Base-by-base conservation (phyloP, 148 eudicot genomes). In the Vaccinium myrtillus region DNA sequence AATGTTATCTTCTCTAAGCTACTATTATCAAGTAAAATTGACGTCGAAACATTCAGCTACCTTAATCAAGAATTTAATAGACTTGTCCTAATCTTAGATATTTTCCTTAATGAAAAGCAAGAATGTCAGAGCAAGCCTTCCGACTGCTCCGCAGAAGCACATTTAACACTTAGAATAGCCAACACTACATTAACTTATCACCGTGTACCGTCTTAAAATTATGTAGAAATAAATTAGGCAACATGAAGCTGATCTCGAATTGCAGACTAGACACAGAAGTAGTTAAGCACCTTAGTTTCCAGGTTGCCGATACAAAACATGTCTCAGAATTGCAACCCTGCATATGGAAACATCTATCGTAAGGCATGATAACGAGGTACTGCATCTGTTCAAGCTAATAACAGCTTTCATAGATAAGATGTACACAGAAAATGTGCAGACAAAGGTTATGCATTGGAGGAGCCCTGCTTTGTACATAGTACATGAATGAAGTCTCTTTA, bases 211-310 rank as follows among this genome's bases (percentile, higher is more conserved):
- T 43, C 75, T 7, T 48, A 65, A 46, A 39, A 65, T n/a, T 16
- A 13, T 18, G 32, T 1, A 51, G 53, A 54, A 73, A 53, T 43
- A 80, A 61, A 3, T 19, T 25, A n/a, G 56, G 25, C 32, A 82
- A 71, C 78, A 71, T 55, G 79, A 77, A 25, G 21, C 23, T 51
- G 43, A 81, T 61, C 74, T 81, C 55, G 65, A 80, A 63, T 30
- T 13, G 43, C 9, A 56, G 23, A 76, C 43, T 6, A 32, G 54
- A 79, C 3, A 77, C 16, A 55, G 83, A 16, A 50, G 11, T 77
- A 81, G 74, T 18, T 82, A 78, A 82, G 86, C 84, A 94, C 98
- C 98, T 94, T 53, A 95, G 82, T 71, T 88, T 93, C 98, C 98
- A 95, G 48, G 90, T 90, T 58, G 98, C 98, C 76, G 88, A 82